These are phyloP conservation scores for Fragilaria crotonensis DNA, from an alignment of 108 stramenopile genomes.

Conservation along the genomic window DNA sequence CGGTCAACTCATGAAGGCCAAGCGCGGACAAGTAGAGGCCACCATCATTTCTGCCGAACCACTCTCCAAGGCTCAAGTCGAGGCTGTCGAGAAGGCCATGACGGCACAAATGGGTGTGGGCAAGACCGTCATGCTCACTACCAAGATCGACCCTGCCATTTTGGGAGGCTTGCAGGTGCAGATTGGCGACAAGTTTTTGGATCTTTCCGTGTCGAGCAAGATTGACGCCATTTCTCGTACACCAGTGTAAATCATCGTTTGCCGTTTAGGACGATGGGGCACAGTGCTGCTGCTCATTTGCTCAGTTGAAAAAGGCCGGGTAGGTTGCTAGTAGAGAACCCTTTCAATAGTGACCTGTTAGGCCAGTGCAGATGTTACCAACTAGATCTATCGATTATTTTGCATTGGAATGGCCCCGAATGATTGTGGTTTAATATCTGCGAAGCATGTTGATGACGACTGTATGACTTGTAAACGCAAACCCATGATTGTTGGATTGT, in stretches of 20 bases:
- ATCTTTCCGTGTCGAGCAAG: conserved; percentile 85
- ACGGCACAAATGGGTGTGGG: conserved; percentile 58
- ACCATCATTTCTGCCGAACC: conserved; percentile 85
- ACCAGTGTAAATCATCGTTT: conserved; percentile 44
- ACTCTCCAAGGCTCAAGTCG: conserved; percentile 54
- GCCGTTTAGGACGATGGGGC: no score
- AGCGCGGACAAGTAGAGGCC: conserved; percentile 91
- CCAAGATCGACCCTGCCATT: conserved; percentile 82
- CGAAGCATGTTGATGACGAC: no score
- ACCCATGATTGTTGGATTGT: no score
- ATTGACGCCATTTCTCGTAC: conserved; percentile 82
- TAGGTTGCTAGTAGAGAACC: no score
- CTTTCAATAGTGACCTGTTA: no score
- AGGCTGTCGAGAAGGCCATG: conserved; percentile 78
- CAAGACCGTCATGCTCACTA: conserved; percentile 73
- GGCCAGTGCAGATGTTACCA: no score
- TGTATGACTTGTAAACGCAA: no score
- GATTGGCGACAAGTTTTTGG: conserved; percentile 97
- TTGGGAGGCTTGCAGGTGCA: conserved; percentile 94
- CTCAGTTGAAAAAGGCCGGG: no score
- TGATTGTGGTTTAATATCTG: no score
- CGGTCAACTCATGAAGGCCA: conserved; percentile 87
- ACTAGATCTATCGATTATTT: no score
- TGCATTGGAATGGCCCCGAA: no score
- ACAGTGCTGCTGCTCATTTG: no score